Evolutionary conservation across 2,329 filamentous ascomycete genomes (phyloP).

Genomic region (Botryotinia narcissicola): DNA sequence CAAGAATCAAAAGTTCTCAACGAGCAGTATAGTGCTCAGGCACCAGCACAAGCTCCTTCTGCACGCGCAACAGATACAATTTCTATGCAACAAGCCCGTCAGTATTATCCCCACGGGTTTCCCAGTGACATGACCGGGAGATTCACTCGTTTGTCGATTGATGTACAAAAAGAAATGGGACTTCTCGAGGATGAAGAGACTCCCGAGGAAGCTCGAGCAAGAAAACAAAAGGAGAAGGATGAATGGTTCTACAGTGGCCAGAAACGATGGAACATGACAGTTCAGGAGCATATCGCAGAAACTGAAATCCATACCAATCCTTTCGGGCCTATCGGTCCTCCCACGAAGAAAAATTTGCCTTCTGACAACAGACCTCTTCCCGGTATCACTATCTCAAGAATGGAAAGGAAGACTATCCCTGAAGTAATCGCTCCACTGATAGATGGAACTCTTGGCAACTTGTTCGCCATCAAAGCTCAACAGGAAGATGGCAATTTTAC

Average conservation of each 20-base stretch:
- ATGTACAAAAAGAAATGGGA: slow-evolving; percentile 23
- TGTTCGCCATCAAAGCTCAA: slow-evolving; percentile 32
- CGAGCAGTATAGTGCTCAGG: slow-evolving; percentile 9
- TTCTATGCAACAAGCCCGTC: slow-evolving; percentile 24
- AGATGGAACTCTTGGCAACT: slow-evolving; percentile 31
- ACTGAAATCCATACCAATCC: slow-evolving; percentile 23
- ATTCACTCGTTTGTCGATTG: slow-evolving; percentile 26
- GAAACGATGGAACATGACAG: slow-evolving; percentile 31
- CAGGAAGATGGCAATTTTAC: slow-evolving; percentile 23
- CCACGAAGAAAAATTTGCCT: slow-evolving; percentile 23
- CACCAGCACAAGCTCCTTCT: background rate
- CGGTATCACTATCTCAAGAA: slow-evolving; percentile 28
- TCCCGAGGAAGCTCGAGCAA: slow-evolving; percentile 16
- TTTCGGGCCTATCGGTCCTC: slow-evolving; percentile 28
- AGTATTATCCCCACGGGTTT: slow-evolving; percentile 36
- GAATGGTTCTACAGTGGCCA: slow-evolving; percentile 37
- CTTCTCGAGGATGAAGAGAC: slow-evolving; percentile 12
- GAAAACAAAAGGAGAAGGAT: slow-evolving; percentile 27
- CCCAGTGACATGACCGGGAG: slow-evolving; percentile 30
- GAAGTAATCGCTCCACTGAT: slow-evolving; percentile 33
- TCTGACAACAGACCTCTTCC: slow-evolving; percentile 20
- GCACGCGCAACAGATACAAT: slow-evolving; percentile 31
- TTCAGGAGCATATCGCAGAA: slow-evolving; percentile 30
- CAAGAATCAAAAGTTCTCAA: background rate
- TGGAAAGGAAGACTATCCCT: slow-evolving; percentile 29